Evolutionary conservation across 345 rosid species (phyloP).

Genomic region (Aurinia saxatilis): DNA sequence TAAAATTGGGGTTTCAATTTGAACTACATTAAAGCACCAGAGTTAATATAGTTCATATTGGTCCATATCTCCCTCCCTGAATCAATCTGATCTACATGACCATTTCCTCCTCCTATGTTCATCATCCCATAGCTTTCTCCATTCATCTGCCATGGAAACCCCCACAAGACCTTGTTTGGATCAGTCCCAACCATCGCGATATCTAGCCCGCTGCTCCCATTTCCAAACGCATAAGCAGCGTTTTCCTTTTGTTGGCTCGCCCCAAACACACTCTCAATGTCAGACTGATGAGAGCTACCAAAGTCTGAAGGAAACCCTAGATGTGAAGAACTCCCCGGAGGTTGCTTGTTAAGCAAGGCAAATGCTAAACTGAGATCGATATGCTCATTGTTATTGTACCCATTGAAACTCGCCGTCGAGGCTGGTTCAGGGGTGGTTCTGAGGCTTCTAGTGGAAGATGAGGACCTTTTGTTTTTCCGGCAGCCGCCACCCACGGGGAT

Average conservation of each 20-base stretch:
- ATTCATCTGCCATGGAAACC: slow-evolving; percentile 70
- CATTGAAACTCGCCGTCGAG: slow-evolving; percentile 28
- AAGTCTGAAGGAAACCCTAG: slow-evolving; percentile 39
- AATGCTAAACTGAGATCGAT: slow-evolving; percentile 68
- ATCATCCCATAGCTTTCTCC: slow-evolving; percentile 35
- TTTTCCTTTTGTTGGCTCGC: slow-evolving; percentile 7
- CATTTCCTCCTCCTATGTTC: slow-evolving; percentile 28
- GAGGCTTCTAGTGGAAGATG: slow-evolving; percentile 38
- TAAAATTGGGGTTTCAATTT: slow-evolving; percentile 10
- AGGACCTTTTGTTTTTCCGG: slow-evolving; percentile 61
- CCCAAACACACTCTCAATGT: slow-evolving; percentile 22
- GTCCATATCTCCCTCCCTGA: slow-evolving; percentile 49
- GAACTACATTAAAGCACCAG: slow-evolving; percentile 34
- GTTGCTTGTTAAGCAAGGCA: slow-evolving; percentile 65
- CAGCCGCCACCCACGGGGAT: slow-evolving; percentile 84
- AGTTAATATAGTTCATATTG: slow-evolving; percentile 38
- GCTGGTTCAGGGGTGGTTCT: slow-evolving; percentile 32
- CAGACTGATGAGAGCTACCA: slow-evolving; percentile 22
- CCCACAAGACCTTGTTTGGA: slow-evolving; percentile 42
- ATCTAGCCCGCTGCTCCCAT: slow-evolving; percentile 32
- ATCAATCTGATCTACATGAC: slow-evolving; percentile 33
- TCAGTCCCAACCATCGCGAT: slow-evolving; percentile 29
- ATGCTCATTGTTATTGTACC: slow-evolving; percentile 36
- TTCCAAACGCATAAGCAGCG: slow-evolving; percentile 20
- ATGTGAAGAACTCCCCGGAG: slow-evolving; percentile 29